These are phyloP conservation scores for Stellera chamaejasme DNA, from an alignment of 345 rosid species.

Conservation along the genomic window DNA sequence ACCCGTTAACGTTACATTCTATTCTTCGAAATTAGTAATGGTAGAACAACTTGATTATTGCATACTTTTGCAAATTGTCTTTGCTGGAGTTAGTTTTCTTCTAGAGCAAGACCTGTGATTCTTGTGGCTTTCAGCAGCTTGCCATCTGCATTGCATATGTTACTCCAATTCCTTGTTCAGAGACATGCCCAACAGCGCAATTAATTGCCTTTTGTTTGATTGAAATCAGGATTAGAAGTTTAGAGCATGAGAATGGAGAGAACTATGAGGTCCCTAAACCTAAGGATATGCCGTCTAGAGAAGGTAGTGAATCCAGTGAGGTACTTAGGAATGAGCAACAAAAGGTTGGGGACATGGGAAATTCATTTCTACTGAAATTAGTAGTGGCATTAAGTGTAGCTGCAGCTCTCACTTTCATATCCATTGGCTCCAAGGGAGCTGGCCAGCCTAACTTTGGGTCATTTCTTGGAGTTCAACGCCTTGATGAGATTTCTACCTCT, in stretches of 20 bases:
- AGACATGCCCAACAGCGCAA: no score
- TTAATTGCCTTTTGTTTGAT: constrained; percentile 1
- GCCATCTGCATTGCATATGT: no score
- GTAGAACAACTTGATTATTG: background rate
- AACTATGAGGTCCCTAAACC: constrained; percentile 20
- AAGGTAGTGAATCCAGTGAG: constrained; percentile 17
- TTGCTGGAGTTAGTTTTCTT: no score
- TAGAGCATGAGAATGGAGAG: constrained; percentile 22
- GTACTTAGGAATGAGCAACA: constrained; percentile 12
- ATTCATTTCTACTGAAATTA: constrained; percentile 46
- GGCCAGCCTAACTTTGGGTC: constrained; percentile 33
- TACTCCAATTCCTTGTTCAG: no score
- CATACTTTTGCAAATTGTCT: background rate
- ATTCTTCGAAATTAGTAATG: no score
- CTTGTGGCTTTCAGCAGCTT: no score
- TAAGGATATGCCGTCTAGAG: constrained; percentile 20
- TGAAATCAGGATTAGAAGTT: constrained; percentile 36
- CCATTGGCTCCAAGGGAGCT: constrained; percentile 27
- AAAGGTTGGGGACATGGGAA: constrained; percentile 16
- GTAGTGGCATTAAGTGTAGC: constrained; percentile 52
- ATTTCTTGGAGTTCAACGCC: constrained; percentile 39
- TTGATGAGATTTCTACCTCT: constrained; percentile 44
- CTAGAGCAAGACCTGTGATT: no score
- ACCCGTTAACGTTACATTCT: no score
- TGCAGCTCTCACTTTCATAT: constrained; percentile 32